A percentile compares a stretch with the other conserved stretches of the same genome.
These are phyloP conservation scores for Trichosporon coremiiforme DNA, from an alignment of 1,284 basidiomycete species.

Conservation along the genomic window DNA sequence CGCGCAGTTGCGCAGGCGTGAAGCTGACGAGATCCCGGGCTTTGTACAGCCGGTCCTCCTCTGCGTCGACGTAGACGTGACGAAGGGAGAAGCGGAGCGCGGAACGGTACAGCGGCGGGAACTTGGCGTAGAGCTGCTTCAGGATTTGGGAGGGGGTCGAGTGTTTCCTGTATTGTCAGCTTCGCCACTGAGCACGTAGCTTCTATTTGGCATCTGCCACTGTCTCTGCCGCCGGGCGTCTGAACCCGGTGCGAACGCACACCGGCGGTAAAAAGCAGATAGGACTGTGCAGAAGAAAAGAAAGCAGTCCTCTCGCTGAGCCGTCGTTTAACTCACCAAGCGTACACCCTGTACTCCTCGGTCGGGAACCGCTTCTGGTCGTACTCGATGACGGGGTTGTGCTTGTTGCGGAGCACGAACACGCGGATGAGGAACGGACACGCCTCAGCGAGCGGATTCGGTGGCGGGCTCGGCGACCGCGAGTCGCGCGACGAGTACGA, in stretches of 20 bases:
- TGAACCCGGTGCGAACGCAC: no score
- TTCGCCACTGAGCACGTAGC: neutral
- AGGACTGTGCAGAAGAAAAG: no score
- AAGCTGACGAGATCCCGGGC: constrained; percentile 45
- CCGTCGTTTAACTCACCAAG: constrained; percentile 45
- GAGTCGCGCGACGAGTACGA: constrained; percentile 4
- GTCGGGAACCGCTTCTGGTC: constrained; percentile 47
- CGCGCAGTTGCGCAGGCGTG: constrained; percentile 43
- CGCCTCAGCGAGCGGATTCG: constrained; percentile 21
- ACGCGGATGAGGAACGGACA: constrained; percentile 50
- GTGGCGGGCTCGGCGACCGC: constrained; percentile 14
- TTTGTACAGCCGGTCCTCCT: constrained; percentile 45
- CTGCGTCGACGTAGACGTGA: constrained; percentile 54
- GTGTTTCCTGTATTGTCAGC: constrained; percentile 38
- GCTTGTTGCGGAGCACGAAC: constrained; percentile 49
- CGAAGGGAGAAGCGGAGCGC: constrained; percentile 49
- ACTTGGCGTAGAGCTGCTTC: constrained; percentile 45
- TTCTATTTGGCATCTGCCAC: neutral
- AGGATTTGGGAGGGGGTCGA: constrained; percentile 49
- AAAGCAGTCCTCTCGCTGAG: no score
- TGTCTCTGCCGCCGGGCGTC: no score
- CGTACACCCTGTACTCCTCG: constrained; percentile 51
- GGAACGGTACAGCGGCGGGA: constrained; percentile 49
- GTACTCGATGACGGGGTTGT: constrained; percentile 48
- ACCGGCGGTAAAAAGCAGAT: no score